Conservation (phyloP, 495 filamentous ascomycete genomes). For the Penicillium pulvis region DNA sequence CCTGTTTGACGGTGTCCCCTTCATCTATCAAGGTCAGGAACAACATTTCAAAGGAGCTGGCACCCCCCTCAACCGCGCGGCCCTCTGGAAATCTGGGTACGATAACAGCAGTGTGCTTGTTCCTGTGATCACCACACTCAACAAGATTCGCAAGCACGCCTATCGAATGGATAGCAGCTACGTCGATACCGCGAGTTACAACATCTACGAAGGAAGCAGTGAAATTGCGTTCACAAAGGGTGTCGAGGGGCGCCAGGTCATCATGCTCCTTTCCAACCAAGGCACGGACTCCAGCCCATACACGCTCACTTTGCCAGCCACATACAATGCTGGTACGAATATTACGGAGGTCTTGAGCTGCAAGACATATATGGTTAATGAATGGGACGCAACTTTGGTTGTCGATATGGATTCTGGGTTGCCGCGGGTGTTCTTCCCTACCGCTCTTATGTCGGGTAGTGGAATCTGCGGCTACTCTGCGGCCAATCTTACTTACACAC, state of each 20-base stretch:
- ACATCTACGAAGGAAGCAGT: slow-evolving; percentile 55
- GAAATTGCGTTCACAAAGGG: slow-evolving; percentile 69
- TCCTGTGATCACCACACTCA: slow-evolving; percentile 56
- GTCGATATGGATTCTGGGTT: slow-evolving; percentile 51
- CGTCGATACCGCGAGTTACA: slow-evolving; percentile 38
- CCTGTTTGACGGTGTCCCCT: slow-evolving; percentile 66
- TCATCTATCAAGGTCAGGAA: slow-evolving; percentile 72
- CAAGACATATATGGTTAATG: slow-evolving; percentile 41
- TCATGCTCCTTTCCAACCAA: slow-evolving; percentile 61
- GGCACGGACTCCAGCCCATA: slow-evolving; percentile 46
- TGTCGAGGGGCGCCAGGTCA: slow-evolving; percentile 49
- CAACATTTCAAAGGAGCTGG: slow-evolving; percentile 62
- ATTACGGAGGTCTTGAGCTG: slow-evolving; percentile 57
- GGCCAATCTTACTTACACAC: slow-evolving; percentile 16
- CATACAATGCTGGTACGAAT: slow-evolving; percentile 33
- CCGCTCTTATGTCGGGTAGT: slow-evolving; percentile 33
- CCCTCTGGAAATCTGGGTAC: slow-evolving; percentile 71
- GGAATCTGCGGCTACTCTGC: slow-evolving; percentile 38
- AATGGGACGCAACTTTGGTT: slow-evolving; percentile 41
- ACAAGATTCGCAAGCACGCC: slow-evolving; percentile 61
- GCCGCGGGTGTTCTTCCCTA: slow-evolving; percentile 50
- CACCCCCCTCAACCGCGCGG: slow-evolving; percentile 71
- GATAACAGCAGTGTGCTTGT: slow-evolving; percentile 61
- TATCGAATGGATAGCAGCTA: slow-evolving; percentile 49
- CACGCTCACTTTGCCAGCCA: slow-evolving; percentile 44